Evolutionary conservation across 129 eudicot species (phyloP).

Genomic region (Centaurea solstitialis): DNA sequence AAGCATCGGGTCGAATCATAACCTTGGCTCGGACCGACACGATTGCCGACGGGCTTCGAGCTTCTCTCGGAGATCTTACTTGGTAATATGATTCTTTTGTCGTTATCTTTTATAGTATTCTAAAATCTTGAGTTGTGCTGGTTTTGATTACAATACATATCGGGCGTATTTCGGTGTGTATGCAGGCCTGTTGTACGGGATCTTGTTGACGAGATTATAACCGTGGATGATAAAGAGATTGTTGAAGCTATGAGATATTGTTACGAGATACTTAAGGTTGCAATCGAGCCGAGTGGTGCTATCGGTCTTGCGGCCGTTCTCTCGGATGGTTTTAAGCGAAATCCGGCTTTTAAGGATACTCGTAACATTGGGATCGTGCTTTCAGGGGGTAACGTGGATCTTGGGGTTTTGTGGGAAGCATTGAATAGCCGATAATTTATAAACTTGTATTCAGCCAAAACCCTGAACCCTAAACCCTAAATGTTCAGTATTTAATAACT

Average conservation of each 20-base stretch:
- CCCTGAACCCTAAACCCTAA: neutral
- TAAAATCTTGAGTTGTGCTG: neutral
- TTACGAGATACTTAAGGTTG: conserved; percentile 84
- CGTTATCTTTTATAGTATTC: neutral
- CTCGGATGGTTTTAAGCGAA: conserved; percentile 59
- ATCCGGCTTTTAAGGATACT: conserved; percentile 63
- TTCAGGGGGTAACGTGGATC: conserved; percentile 94
- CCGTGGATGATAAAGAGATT: conserved; percentile 79
- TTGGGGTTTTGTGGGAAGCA: conserved; percentile 75
- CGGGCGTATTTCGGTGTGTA: neutral
- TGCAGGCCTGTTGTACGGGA: conserved; percentile 93
- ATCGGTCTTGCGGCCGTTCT: conserved; percentile 92
- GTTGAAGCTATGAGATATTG: conserved; percentile 81
- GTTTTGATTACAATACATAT: no score
- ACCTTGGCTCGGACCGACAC: conserved; percentile 73
- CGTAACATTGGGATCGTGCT: conserved; percentile 68
- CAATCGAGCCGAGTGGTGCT: conserved; percentile 97
- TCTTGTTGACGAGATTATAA: conserved; percentile 80
- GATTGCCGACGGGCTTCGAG: conserved; percentile 96
- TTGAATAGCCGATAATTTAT: conserved; percentile 26
- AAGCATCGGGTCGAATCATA: conserved; percentile 67
- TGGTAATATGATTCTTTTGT: conserved; percentile 49
- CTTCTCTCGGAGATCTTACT: conserved; percentile 88
- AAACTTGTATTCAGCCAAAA: neutral
- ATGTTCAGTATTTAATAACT: no score